Evolutionary conservation across 129 eudicot genomes (phyloP), one percentile per base, ranked within the genome.

Genomic region (Flaveria ramosissima): DNA sequence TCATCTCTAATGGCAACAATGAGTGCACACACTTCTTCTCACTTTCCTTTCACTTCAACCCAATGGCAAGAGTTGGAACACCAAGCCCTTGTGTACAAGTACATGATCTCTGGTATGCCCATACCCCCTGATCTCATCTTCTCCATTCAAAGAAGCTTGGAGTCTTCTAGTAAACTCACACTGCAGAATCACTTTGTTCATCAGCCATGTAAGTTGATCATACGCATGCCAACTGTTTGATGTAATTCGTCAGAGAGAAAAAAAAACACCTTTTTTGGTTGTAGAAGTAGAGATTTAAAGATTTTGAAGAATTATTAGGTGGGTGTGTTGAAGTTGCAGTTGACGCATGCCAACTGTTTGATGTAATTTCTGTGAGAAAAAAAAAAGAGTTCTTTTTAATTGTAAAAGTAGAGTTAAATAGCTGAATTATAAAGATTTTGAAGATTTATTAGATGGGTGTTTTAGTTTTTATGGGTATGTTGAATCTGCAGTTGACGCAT

Each of bases 21-120:
- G 62, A 71, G 46, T 50, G 12, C 69, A 26, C 70, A 55, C 21
- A 79, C 23, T n/a, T 20, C 21, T 52, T 74, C 65, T 32, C 68
- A 84, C 73, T 93, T 82, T 43, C 98, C 98, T 3, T 94, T 94
- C 80, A 91, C 98, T 6, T 85, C 93, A 30, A 75, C 79, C 55
- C 98, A 94, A 69, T 91, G 97, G 97, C 96, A 91, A 78, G 98
- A 94, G 68, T 88, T 94, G 9, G 98, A 94, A 75, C 93, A 91
- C 72, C 98, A 94, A 81, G 97, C 98, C 19, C 93, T 91, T 43
- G 89, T 94, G 6, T 94, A 80, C 84, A 94, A 91, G 68, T 94
- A 91, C 92, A 91, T 94, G 97, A 86, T 86, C 11, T 86, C 97
- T 64, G 98, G 98, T 0, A 81, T 87, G 77, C 97, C 97, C 3